Conservation (phyloP, 1,284 basidiomycete species). For the Tetrapyrgos nigripes region DNA sequence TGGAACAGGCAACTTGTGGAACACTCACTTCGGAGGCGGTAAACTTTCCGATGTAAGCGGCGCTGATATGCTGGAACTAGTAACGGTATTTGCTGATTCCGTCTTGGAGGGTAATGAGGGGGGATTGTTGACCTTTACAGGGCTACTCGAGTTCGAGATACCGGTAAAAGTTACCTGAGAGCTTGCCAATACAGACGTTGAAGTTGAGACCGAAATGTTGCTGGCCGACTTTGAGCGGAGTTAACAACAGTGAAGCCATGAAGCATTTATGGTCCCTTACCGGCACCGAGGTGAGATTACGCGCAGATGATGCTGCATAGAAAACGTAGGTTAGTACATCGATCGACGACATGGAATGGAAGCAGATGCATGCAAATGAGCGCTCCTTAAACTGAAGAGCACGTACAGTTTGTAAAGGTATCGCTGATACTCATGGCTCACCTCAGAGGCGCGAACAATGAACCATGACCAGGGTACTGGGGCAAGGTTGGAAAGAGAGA, state of each 20-base stretch:
- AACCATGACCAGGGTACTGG: constrained; percentile 9
- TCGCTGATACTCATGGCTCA: constrained; percentile 8
- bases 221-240: neutral
- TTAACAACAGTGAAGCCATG: neutral
- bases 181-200: neutral
- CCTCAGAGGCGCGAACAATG: constrained; percentile 4
- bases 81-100: too few relatives aligned
- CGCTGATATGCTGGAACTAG: too few relatives aligned
- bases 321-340: too few relatives aligned
- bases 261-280: neutral
- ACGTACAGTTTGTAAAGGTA: constrained; percentile 6
- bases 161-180: neutral
- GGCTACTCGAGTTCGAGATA: constrained; percentile 2
- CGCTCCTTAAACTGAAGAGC: neutral
- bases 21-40: too few relatives aligned
- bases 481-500: constrained; percentile 1
- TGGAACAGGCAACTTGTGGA: neutral
- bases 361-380: neutral
- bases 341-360: too few relatives aligned
- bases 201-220: neutral
- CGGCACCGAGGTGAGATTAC: neutral
- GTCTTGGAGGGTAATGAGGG: too few relatives aligned
- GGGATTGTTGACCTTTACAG: neutral
- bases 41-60: too few relatives aligned
- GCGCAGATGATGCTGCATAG: neutral